Evolutionary conservation across 2,329 filamentous ascomycete genomes (phyloP).

Genomic region (Penicillium sp.): DNA sequence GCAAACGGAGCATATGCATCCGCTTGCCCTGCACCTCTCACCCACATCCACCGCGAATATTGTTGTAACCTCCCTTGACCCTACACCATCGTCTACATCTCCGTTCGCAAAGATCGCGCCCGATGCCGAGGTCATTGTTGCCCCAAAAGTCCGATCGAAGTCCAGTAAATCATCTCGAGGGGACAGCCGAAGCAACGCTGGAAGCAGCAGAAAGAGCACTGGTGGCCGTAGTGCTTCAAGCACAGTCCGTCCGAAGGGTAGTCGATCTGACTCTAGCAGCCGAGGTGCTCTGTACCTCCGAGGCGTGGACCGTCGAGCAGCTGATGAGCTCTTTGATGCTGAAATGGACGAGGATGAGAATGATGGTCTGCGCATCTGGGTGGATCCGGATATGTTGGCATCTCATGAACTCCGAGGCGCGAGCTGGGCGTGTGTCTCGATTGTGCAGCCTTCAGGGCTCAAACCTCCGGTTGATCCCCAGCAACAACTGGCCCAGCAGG

Average conservation of each 20-base stretch:
- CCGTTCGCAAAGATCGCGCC: constrained; percentile 90
- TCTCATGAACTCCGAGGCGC: constrained; percentile 73
- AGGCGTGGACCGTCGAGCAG: constrained; percentile 70
- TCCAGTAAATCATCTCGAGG: constrained; percentile 61
- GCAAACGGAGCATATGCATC: constrained; percentile 63
- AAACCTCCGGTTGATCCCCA: constrained; percentile 69
- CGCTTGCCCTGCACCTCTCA: constrained; percentile 87
- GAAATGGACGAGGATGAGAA: constrained; percentile 56
- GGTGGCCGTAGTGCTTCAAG: constrained; percentile 71
- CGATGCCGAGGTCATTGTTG: constrained; percentile 95
- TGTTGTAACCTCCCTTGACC: constrained; percentile 77
- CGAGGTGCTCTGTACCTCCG: constrained; percentile 67
- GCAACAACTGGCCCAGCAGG: constrained; percentile 66
- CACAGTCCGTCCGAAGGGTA: constrained; percentile 61
- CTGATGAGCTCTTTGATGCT: constrained; percentile 77
- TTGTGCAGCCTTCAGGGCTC: constrained; percentile 79
- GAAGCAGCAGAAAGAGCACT: constrained; percentile 73
- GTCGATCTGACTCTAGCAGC: constrained; percentile 62
- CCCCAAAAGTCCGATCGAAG: constrained; percentile 83
- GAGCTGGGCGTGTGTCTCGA: constrained; percentile 76
- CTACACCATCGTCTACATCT: constrained; percentile 64
- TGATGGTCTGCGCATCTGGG: constrained; percentile 72
- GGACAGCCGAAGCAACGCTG: constrained; percentile 77
- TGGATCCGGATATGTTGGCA: constrained; percentile 74
- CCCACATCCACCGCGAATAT: constrained; percentile 95